Evolutionary conservation across 1,284 basidiomycete genomes (phyloP), one percentile per base, ranked within the genome.

Genomic region (Austroboletus rostrupii): DNA sequence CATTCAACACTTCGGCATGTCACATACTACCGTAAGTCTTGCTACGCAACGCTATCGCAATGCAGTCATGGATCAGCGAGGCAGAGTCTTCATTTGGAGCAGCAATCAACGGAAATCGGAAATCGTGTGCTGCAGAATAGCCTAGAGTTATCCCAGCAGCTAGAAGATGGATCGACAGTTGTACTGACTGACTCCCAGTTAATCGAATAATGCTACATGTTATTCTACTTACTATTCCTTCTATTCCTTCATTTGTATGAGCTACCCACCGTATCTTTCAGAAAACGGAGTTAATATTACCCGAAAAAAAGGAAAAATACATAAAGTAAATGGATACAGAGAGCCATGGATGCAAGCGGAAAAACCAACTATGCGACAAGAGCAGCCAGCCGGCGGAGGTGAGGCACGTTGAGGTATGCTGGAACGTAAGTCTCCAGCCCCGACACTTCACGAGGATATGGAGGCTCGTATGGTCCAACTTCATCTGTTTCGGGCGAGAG

Each of bases 401-500:
- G 88, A 33, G 89, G 85, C 50, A 92, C 87, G 59, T 87, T 90
- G 59, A 92, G 78, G 64, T 91, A 92, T 55, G 90, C 89, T 44
- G 89, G 89, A 29, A 92, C 88, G 61, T 92, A 92, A 23, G 90
- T 92, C 74, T 93, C 91, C 59, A 93, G 70, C 21, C 90, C 90
- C 2, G 87, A 89, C 33, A 94, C 89, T 64, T 93, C 90, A 45
- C 92, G 81, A 28, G 92, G 90, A 48, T 92, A 74, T 6, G 91
- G 91, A 37, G 91, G 74, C 65, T 95, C 92, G 65, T 92, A 95
- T 43, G 92, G 88, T 31, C 92, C 92, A 17, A 95, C 94, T 70
- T 97, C 95, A 63, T 97, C 95, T 36, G 90, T 91, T 69, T 97
- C 95, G 20, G 93, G 93, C 28, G 92, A 85, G 49, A 98, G 82